A percentile compares a stretch with the other conserved stretches of the same genome.
Conservation (phyloP, 805 yeast genomes). For the Saccharomycopsis sp. region DNA sequence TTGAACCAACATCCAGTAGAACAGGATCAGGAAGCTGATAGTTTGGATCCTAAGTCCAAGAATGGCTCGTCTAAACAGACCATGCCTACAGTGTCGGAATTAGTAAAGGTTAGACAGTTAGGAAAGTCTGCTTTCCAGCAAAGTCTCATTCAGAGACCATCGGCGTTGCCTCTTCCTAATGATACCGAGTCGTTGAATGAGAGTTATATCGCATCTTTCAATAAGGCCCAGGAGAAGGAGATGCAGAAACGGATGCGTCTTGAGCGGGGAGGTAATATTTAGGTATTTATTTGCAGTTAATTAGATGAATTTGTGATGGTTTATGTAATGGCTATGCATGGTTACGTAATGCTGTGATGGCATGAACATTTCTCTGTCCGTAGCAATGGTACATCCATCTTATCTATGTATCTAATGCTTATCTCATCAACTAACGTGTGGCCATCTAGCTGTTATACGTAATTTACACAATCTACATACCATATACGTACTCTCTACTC, state of each 20-base stretch:
- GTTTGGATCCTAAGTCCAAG: not conserved
- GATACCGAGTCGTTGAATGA: constrained; percentile 14
- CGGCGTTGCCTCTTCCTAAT: constrained; percentile 18
- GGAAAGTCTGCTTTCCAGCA: constrained; percentile 19
- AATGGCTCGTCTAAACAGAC: not conserved
- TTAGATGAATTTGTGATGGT: no score
- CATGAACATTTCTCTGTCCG: no score
- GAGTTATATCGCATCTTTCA: constrained; percentile 18
- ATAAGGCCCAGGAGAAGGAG: constrained; percentile 13
- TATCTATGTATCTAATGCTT: no score
- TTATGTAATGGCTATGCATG: no score
- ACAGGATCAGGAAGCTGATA: not conserved
- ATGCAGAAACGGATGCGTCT: not conserved
- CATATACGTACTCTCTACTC: no score
- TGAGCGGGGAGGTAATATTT: no score
- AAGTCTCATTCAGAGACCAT: constrained; percentile 15
- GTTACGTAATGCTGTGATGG: no score
- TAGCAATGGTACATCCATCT: no score
- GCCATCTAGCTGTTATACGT: no score
- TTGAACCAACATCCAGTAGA: constrained; percentile 8
- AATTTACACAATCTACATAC: no score
- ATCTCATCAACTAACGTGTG: no score
- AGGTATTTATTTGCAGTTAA: no score
- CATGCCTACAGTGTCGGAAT: constrained; percentile 18
- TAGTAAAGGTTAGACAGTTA: constrained; percentile 17